Conservation (phyloP, 495 filamentous ascomycete species). For the Neurospora sp. region DNA sequence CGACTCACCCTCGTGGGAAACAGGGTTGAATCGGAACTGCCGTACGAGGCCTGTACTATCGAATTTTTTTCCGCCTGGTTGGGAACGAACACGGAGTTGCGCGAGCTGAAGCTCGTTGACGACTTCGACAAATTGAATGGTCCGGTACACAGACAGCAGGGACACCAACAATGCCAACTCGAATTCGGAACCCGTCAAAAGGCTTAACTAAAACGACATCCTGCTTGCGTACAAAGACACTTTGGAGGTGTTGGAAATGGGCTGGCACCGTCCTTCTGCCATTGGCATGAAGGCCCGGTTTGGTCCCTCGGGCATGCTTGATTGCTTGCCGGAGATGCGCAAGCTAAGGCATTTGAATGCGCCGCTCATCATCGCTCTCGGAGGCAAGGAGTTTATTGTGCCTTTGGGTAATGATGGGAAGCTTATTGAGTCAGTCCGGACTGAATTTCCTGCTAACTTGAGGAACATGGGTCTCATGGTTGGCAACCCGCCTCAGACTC, state of each 20-base stretch:
- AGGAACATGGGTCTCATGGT: not conserved
- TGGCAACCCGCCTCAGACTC: not conserved
- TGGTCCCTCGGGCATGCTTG: not conserved
- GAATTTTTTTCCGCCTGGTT: not conserved
- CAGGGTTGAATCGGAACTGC: not conserved
- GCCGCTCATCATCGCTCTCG: not conserved
- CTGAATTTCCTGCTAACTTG: rapidly evolving
- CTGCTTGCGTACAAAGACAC: not conserved
- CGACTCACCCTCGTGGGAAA: not conserved
- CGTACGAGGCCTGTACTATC: not conserved
- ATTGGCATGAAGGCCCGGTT: not conserved
- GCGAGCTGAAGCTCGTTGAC: not conserved
- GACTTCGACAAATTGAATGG: not conserved
- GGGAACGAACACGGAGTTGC: not conserved
- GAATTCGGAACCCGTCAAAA: not conserved
- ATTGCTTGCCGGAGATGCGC: not conserved
- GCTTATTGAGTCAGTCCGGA: rapidly evolving
- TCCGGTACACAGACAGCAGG: not conserved
- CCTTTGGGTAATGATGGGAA: not conserved
- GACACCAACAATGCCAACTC: not conserved
- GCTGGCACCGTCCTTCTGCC: not conserved
- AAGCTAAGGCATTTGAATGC: not conserved
- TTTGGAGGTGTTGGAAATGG: not conserved
- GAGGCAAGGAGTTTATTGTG: rapidly evolving
- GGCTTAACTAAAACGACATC: not conserved